Base-by-base conservation (phyloP, 306 rosid genomes). In the Vigna reflexopilosa region DNA sequence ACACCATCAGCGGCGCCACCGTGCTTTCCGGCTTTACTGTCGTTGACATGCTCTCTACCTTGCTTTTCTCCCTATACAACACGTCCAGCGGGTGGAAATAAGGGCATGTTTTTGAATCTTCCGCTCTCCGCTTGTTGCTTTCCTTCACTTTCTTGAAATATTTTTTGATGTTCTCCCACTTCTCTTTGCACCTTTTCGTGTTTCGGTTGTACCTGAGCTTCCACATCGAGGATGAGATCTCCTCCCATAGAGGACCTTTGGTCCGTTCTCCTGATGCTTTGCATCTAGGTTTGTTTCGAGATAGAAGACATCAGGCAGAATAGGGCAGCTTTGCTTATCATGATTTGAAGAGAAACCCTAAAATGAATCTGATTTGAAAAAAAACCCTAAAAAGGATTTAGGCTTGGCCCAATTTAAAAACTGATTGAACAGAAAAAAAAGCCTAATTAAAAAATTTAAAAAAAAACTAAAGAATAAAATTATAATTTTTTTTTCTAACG, bases 151-250 rank as follows among this genome's bases (percentile, higher is more conserved):
- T 95, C 88, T 95, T 95, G 96, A 89, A 95, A 89, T 95, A 95
- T 0, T 82, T 94, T 94, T 94, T 94, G 24, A 94, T 94, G 80
- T 94, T 94, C 87, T 94, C 98, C 98, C 98, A 94, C 76, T 94
- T 94, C 83, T 94, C 98, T 20, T 63, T 94, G 90, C 98, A 94
- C 81, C 97, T 90, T 56, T 94, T 94, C 0, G 98, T 3, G 40
- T 45, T 92, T 59, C 97, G 51, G 58, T 85, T 91, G 84, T 95
- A 91, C 6, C 99, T 98, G 2, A 91, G 48, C 68, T 66, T 83
- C 80, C 65, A 78, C 99, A 95, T 91, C 1, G 64, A 87, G 1
- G 40, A 45, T 14, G 99, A 95, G 36, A 95, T 93, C 81, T 95
- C 98, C 69, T 95, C 99, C 99, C 99, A 95, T 0, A 93, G 67